Evolutionary conservation across 2,329 filamentous ascomycete genomes (phyloP).

Genomic region (Raffaelea arxii): DNA sequence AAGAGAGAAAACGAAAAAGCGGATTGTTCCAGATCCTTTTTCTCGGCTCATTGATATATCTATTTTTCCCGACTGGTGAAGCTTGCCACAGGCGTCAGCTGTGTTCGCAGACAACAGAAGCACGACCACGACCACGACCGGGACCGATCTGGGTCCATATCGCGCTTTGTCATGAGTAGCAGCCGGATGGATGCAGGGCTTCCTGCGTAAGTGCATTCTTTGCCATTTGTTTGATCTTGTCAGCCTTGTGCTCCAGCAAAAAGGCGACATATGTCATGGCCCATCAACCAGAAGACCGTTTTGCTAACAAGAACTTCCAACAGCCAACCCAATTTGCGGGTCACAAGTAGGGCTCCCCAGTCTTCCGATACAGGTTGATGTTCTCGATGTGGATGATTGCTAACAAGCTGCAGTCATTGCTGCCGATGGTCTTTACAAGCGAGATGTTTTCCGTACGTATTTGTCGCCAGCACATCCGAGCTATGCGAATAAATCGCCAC

Average conservation of each 20-base stretch:
- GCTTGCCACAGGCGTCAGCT: too few species aligned
- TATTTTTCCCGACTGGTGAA: too few species aligned
- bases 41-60: too few species aligned
- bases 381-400: constrained; percentile 14
- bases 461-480: too few species aligned
- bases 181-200: constrained; percentile 50
- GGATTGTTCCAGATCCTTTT: too few species aligned
- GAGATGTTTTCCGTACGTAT: constrained; percentile 93
- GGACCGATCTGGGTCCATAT: too few species aligned
- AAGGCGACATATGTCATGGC: too few species aligned
- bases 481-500: too few species aligned
- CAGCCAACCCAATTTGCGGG: constrained; percentile 78
- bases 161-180: constrained; percentile 27
- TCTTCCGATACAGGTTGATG: constrained; percentile 4
- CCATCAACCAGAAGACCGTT: not conserved
- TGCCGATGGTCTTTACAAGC: constrained; percentile 95
- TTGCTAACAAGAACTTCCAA: constrained; percentile 6
- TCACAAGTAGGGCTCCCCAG: constrained; percentile 63
- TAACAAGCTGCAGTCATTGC: constrained; percentile 70
- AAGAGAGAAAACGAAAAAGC: too few species aligned
- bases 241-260: too few species aligned
- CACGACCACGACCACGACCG: too few species aligned
- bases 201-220: constrained; percentile 43
- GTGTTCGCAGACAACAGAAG: too few species aligned
- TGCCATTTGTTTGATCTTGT: constrained; percentile 4